Evolutionary conservation across 495 filamentous ascomycete species (phyloP).

Genomic region (Haplographium delicatum): DNA sequence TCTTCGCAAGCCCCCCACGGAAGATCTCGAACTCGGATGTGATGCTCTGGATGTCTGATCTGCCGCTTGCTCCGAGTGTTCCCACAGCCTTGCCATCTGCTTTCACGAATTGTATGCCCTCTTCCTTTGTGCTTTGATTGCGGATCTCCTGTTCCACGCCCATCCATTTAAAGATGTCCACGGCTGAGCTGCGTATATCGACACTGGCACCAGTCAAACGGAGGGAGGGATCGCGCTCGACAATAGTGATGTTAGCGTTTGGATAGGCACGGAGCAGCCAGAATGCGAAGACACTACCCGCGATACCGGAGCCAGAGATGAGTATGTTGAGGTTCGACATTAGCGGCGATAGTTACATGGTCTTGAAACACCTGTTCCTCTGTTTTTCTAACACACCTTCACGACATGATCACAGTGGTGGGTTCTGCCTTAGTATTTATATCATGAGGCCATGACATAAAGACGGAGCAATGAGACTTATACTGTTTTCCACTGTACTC

Average conservation of each 20-base stretch:
- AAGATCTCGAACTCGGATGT: slow-evolving; percentile 26
- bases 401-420: not conserved
- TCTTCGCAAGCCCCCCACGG: slow-evolving; percentile 22
- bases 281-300: slow-evolving; percentile 42
- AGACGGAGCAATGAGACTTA: not conserved
- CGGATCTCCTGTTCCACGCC: slow-evolving; percentile 26
- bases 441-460: not conserved
- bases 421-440: not conserved
- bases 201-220: slow-evolving; percentile 31
- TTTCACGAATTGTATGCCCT: slow-evolving; percentile 25
- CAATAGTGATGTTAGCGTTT: slow-evolving; percentile 42
- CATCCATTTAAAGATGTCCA: slow-evolving; percentile 32
- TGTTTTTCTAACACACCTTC: not conserved
- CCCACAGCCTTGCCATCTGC: slow-evolving; percentile 28
- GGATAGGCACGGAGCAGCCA: slow-evolving; percentile 41
- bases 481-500: not conserved
- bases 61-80: slow-evolving; percentile 16
- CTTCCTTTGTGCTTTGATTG: slow-evolving; percentile 19
- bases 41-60: slow-evolving; percentile 23
- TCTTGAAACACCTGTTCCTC: not conserved
- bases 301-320: slow-evolving; percentile 31
- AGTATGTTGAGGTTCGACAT: slow-evolving; percentile 23
- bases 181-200: slow-evolving; percentile 32
- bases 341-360: not conserved
- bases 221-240: slow-evolving; percentile 33